A percentile compares a stretch with the other conserved stretches of the same genome.
Evolutionary conservation across 371 early-diverging fungal genomes (phyloP).

Genomic region (Parasitella parasitica): DNA sequence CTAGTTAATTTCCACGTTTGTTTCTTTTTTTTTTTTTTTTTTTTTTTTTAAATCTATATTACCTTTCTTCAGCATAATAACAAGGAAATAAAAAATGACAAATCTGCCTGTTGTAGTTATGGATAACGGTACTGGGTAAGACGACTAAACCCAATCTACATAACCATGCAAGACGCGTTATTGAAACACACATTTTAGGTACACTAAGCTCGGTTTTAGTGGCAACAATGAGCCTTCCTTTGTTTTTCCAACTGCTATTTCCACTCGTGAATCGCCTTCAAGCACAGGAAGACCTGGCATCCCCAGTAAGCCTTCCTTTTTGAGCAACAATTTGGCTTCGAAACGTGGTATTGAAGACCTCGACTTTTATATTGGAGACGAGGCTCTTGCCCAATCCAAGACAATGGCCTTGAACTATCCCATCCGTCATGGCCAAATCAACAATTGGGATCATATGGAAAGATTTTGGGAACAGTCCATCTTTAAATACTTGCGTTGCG

Average conservation of each 20-base stretch:
- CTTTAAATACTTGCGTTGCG: slow-evolving; percentile 96
- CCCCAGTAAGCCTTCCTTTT: slow-evolving; percentile 61
- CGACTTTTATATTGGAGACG: slow-evolving; percentile 97
- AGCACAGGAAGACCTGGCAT: slow-evolving; percentile 55
- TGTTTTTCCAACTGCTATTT: slow-evolving; percentile 93
- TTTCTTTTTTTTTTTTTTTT: neutral
- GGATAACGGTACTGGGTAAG: slow-evolving; percentile 95
- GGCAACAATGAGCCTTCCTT: slow-evolving; percentile 96
- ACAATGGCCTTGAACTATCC: slow-evolving; percentile 85
- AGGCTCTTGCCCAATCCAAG: slow-evolving; percentile 87
- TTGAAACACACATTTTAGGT: slow-evolving; percentile 51
- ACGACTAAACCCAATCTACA: neutral
- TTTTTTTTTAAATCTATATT: neutral
- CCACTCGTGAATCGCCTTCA: slow-evolving; percentile 66
- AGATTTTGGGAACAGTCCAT: slow-evolving; percentile 95
- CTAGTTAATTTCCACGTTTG: neutral
- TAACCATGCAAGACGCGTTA: neutral
- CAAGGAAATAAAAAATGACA: slow-evolving; percentile 30
- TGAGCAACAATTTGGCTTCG: slow-evolving; percentile 79
- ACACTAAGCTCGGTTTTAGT: slow-evolving; percentile 98
- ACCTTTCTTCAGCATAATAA: neutral
- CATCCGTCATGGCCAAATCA: slow-evolving; percentile 88
- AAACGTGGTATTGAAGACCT: slow-evolving; percentile 97
- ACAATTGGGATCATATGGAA: slow-evolving; percentile 95
- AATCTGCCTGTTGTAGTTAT: slow-evolving; percentile 83